Evolutionary conservation across 192 early-diverging fungal genomes (phyloP).

Genomic region (Paraglomus occultum): DNA sequence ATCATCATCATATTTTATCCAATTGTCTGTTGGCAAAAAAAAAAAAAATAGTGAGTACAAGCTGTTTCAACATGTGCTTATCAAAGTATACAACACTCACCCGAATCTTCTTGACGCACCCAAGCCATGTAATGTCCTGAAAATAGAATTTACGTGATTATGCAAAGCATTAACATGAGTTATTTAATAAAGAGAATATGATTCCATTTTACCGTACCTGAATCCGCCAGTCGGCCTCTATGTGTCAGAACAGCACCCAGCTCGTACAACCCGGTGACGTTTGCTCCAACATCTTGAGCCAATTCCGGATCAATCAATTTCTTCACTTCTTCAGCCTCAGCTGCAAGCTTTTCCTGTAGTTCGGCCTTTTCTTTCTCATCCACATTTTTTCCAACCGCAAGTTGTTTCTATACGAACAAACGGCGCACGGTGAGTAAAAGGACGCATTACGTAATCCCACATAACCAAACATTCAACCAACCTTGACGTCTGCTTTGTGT

Average conservation of each 20-base stretch:
- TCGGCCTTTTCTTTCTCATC: background rate
- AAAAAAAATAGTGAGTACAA: slow-evolving; percentile 2
- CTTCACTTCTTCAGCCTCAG: slow-evolving; percentile 34
- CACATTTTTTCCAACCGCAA: slow-evolving; percentile 25
- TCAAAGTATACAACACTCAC: slow-evolving; percentile 27
- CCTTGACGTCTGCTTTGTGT: slow-evolving; percentile 50
- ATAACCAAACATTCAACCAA: slow-evolving; percentile 12
- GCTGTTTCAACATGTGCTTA: slow-evolving; percentile 1
- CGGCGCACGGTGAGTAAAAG: too few relatives aligned
- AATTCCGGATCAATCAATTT: slow-evolving; percentile 68
- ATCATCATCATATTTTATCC: slow-evolving; percentile 96
- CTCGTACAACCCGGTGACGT: slow-evolving; percentile 90
- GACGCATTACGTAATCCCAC: too few relatives aligned
- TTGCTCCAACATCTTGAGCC: slow-evolving; percentile 76
- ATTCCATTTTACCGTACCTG: slow-evolving; percentile 46
- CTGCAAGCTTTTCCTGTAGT: slow-evolving; percentile 32
- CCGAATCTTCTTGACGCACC: slow-evolving; percentile 72
- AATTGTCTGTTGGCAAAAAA: slow-evolving; percentile 47
- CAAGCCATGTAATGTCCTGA: slow-evolving; percentile 88
- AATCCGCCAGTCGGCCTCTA: slow-evolving; percentile 89
- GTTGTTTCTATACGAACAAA: slow-evolving; percentile 23
- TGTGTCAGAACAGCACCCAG: slow-evolving; percentile 93
- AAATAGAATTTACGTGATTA: background rate
- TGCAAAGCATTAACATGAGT: background rate
- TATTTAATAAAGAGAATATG: background rate